phyloP scores from a whole-genome alignment of 306 rosid genomes.

The Carpinus fangiana region DNA sequence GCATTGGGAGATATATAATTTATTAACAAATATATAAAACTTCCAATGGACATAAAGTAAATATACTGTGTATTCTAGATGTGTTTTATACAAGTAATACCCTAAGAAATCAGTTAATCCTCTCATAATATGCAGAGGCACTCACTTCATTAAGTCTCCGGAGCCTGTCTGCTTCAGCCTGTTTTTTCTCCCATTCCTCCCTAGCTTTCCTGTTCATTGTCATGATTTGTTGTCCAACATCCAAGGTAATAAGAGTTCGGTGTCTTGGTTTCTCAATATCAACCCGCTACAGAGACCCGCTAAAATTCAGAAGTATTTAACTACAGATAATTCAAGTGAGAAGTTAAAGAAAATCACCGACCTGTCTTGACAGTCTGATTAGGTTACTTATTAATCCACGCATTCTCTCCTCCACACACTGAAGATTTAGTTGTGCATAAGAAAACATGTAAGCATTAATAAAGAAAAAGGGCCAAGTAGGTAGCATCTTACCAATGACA shows the following conservation, averaged over 20 bases:
- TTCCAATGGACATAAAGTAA: not conserved
- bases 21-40: not conserved
- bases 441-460: constrained; percentile 26
- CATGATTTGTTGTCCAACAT: constrained; percentile 70
- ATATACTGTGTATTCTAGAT: not conserved
- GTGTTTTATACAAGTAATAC: not conserved
- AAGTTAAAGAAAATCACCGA: constrained; percentile 30
- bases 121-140: constrained; percentile 21
- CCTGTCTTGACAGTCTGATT: constrained; percentile 92
- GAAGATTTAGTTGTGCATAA: constrained; percentile 40
- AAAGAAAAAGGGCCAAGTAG: constrained; percentile 19
- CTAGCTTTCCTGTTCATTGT: constrained; percentile 67
- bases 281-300: constrained; percentile 59
- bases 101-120: not conserved
- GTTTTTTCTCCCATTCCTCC: constrained; percentile 89
- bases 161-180: constrained; percentile 70
- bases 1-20: constrained; percentile 17
- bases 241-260: constrained; percentile 62
- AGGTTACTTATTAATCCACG: constrained; percentile 78
- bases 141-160: constrained; percentile 69
- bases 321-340: constrained; percentile 23
- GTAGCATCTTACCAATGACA: constrained; percentile 83
- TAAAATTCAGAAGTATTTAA: constrained; percentile 24
- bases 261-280: constrained; percentile 80
- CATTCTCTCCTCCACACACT: constrained; percentile 96